Percentiles rank a stretch among this genome's conserved stretches.
Conservation (phyloP, 345 rosid species). For the Pistacia vera region DNA sequence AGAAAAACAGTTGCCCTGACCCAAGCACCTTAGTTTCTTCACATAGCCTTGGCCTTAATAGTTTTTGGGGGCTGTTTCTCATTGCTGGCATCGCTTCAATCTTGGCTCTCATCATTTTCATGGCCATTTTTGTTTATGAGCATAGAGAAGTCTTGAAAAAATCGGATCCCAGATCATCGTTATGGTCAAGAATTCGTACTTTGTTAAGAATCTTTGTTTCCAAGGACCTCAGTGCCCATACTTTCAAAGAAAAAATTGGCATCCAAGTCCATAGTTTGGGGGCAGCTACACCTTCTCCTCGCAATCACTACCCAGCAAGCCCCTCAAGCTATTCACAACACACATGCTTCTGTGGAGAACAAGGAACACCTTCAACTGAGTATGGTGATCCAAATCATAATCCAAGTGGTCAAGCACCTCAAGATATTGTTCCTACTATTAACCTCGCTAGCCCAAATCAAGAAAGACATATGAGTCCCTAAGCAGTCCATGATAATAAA, state of each 20-base stretch:
- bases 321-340: slow-evolving; percentile 14
- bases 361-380: slow-evolving; percentile 17
- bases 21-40: slow-evolving; percentile 26
- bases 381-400: not conserved
- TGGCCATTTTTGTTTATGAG: slow-evolving; percentile 19
- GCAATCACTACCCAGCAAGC: slow-evolving; percentile 2
- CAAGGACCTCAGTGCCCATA: slow-evolving; percentile 37
- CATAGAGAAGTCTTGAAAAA: not conserved
- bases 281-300: slow-evolving; percentile 18
- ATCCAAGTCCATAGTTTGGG: not conserved
- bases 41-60: slow-evolving; percentile 34
- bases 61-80: slow-evolving; percentile 47
- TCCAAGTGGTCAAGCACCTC: not conserved
- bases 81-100: slow-evolving; percentile 31
- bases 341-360: slow-evolving; percentile 7
- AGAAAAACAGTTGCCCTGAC: slow-evolving; percentile 22
- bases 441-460: not conserved
- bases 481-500: not conserved
- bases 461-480: not conserved
- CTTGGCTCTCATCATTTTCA: slow-evolving; percentile 27
- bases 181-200: slow-evolving; percentile 22
- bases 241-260: slow-evolving; percentile 20
- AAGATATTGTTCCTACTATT: not conserved
- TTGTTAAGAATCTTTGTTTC: slow-evolving; percentile 29
- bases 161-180: slow-evolving; percentile 22